Conservation (phyloP, 371 early-diverging fungal species). For the Actinomortierella ambigua region DNA sequence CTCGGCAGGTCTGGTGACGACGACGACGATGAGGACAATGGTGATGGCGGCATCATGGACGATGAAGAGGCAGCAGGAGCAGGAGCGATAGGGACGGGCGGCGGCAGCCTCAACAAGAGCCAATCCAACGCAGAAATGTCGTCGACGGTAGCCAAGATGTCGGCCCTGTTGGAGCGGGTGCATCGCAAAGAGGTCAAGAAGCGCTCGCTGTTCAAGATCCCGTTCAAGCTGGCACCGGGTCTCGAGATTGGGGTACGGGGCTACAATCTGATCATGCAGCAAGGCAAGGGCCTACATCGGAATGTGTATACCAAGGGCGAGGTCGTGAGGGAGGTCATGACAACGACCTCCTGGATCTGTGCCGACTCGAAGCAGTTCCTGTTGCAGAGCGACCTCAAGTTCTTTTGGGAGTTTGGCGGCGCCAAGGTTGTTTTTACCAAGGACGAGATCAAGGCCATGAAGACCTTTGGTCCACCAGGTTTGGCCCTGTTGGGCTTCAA, state of each 20-base stretch:
- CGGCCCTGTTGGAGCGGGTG: slow-evolving; percentile 53
- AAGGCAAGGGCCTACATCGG: slow-evolving; percentile 48
- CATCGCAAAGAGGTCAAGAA: slow-evolving; percentile 63
- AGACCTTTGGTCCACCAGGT: slow-evolving; percentile 50
- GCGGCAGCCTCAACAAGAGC: too few relatives aligned
- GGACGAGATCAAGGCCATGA: slow-evolving; percentile 34
- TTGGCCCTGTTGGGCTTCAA: slow-evolving; percentile 73
- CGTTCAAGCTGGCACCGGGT: slow-evolving; percentile 54
- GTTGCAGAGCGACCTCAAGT: slow-evolving; percentile 54
- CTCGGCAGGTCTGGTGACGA: too few relatives aligned
- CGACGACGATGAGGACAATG: too few relatives aligned
- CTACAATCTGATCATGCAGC: slow-evolving; percentile 60
- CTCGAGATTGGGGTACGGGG: slow-evolving; percentile 68
- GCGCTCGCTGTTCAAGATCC: slow-evolving; percentile 55
- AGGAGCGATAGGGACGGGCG: background rate
- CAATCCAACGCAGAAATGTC: too few relatives aligned
- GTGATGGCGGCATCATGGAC: background rate
- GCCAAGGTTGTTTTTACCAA: slow-evolving; percentile 36
- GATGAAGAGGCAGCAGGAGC: slow-evolving; percentile 17
- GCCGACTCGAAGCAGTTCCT: slow-evolving; percentile 59
- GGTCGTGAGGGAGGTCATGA: slow-evolving; percentile 55
- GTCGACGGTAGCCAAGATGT: slow-evolving; percentile 38
- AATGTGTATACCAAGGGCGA: slow-evolving; percentile 57
- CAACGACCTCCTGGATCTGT: slow-evolving; percentile 63
- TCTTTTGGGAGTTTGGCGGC: slow-evolving; percentile 45